phyloP scores from a whole-genome alignment of 169 alveolate genomes.

The Cryptosporidium canis region DNA sequence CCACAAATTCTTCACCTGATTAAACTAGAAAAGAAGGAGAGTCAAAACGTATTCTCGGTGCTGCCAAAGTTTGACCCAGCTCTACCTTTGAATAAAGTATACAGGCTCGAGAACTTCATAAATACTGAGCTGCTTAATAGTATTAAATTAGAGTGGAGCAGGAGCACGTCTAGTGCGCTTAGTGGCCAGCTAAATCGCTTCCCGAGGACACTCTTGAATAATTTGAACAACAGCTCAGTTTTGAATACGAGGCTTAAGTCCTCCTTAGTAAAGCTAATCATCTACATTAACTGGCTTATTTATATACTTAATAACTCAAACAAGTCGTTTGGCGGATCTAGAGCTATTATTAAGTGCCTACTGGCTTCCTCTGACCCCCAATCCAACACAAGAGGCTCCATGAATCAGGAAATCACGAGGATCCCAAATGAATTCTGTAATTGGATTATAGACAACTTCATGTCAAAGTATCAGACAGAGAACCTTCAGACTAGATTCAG shows the following conservation, averaged over 20 bases:
- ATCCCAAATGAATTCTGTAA: constrained; percentile 49
- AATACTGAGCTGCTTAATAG: not conserved
- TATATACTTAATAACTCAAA: not conserved
- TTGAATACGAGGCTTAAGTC: not conserved
- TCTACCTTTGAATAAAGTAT: not conserved
- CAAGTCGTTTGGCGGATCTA: constrained; percentile 68
- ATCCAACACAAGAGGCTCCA: not conserved
- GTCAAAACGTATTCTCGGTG: not conserved
- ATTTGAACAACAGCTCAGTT: not conserved
- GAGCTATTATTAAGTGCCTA: constrained; percentile 40
- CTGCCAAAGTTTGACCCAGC: constrained; percentile 42
- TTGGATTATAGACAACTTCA: constrained; percentile 29
- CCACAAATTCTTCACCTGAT: constrained; percentile 45
- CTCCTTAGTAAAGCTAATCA: constrained; percentile 15
- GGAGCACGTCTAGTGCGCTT: not conserved
- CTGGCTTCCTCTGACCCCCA: not conserved
- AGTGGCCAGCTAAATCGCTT: not conserved
- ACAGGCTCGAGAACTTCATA: constrained; percentile 7
- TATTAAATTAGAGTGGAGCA: constrained; percentile 26
- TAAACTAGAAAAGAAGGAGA: constrained; percentile 43
- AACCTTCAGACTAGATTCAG: constrained; percentile 20
- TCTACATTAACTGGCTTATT: constrained; percentile 36
- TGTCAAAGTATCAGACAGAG: constrained; percentile 51
- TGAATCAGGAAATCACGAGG: not conserved
- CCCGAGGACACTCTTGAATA: not conserved